These are phyloP conservation scores for Pythium rhizo-oryzae DNA, from an alignment of 352 stramenopile genomes.

Conservation along the genomic window DNA sequence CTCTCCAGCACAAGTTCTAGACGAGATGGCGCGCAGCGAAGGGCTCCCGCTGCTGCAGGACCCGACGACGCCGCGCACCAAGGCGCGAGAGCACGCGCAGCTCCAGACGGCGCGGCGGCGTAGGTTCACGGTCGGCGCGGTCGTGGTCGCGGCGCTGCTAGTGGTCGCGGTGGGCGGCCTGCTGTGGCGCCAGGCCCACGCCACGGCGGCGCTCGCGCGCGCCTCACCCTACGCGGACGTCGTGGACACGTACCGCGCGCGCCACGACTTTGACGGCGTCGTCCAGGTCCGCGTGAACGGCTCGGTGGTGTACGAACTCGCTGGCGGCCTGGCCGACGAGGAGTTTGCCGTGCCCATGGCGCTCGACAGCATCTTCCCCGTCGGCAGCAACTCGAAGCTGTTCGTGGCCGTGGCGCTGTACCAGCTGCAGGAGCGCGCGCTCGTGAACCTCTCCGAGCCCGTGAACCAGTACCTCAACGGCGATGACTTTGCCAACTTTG, in stretches of 20 bases:
- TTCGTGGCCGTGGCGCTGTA: conserved; percentile 57
- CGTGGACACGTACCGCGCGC: conserved; percentile 24
- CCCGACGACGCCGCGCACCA: background rate
- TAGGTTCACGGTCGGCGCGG: conserved; percentile 27
- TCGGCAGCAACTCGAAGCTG: conserved; percentile 64
- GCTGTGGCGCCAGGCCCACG: too few species aligned
- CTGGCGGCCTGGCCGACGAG: conserved; percentile 48
- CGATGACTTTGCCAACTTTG: conserved; percentile 52
- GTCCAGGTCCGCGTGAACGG: conserved; percentile 53
- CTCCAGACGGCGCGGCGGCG: conserved; percentile 28
- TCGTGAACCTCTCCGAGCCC: conserved; percentile 37
- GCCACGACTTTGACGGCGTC: conserved; percentile 56
- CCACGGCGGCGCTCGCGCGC: conserved; percentile 13
- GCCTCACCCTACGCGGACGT: conserved; percentile 39
- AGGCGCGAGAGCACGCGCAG: background rate
- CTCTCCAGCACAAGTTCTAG: background rate
- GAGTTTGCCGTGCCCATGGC: conserved; percentile 50
- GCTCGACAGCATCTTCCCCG: conserved; percentile 52
- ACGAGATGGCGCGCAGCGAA: conserved; percentile 11
- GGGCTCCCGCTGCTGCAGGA: conserved; percentile 17
- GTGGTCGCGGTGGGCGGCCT: too few species aligned
- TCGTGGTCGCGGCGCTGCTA: conserved; percentile 38
- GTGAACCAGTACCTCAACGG: conserved; percentile 43
- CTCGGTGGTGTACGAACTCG: conserved; percentile 46
- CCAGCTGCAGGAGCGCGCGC: conserved; percentile 55